These are phyloP conservation scores for Flueggea neowawraea DNA, from an alignment of 441 rosid genomes.

Conservation along the genomic window DNA sequence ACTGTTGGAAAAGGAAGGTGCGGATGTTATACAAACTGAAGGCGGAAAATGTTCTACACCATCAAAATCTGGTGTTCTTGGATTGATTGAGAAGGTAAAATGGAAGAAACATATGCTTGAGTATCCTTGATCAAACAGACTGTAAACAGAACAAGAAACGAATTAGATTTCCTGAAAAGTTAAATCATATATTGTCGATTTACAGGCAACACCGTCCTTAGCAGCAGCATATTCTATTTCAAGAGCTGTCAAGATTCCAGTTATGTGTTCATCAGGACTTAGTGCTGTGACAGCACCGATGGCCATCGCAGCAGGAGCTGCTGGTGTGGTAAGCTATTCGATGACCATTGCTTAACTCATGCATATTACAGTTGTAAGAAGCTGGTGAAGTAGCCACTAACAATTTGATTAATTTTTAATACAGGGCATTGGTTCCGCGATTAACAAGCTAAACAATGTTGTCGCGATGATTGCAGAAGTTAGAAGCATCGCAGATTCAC, in stretches of 20 bases:
- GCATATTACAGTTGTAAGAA: not conserved
- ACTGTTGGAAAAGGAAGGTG: conserved; percentile 57
- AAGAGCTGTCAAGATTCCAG: conserved; percentile 54
- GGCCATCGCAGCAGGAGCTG: conserved; percentile 69
- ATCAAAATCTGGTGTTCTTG: conserved; percentile 49
- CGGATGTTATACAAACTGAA: conserved; percentile 61
- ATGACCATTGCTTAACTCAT: not conserved
- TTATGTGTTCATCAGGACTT: conserved; percentile 64
- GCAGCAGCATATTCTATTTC: conserved; percentile 66
- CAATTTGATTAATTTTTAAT: not conserved
- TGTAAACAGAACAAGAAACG: not conserved
- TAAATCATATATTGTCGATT: not conserved
- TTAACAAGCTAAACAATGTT: conserved; percentile 57
- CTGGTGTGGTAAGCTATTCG: conserved; percentile 55
- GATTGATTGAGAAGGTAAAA: conserved; percentile 64
- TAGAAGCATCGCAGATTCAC: conserved; percentile 44
- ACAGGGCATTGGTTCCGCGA: conserved; percentile 60
- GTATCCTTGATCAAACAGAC: no score
- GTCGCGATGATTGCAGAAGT: conserved; percentile 69
- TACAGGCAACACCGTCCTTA: conserved; percentile 59
- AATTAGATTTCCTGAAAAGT: not conserved
- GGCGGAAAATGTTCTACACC: conserved; percentile 67
- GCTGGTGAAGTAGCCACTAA: not conserved
- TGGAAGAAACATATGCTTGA: not conserved
- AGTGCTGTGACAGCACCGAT: conserved; percentile 64